Evolutionary conservation across 2,329 filamentous ascomycete species (phyloP).

Genomic region (Tympanopsis confertula): DNA sequence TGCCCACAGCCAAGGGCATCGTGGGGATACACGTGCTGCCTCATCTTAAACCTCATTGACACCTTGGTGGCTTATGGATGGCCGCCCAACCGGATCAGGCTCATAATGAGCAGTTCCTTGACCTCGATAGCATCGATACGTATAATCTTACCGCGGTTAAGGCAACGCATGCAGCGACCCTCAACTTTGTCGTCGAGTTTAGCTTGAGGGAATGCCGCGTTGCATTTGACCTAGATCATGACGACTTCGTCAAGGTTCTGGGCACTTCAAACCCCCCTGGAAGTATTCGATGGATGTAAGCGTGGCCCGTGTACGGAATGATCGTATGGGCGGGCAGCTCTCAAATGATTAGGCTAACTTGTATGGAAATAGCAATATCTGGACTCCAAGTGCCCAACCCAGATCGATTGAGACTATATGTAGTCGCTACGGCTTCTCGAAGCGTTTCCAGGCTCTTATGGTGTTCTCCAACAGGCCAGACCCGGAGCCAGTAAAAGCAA

Average conservation of each 20-base stretch:
- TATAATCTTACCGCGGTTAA: slow-evolving; percentile 29
- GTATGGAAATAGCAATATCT: slow-evolving; percentile 44
- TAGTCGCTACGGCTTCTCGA: slow-evolving; percentile 55
- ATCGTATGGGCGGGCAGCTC: slow-evolving; percentile 3
- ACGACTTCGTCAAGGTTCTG: slow-evolving; percentile 27
- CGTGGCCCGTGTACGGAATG: slow-evolving; percentile 3
- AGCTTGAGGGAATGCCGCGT: slow-evolving; percentile 40
- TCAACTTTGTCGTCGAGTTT: slow-evolving; percentile 58
- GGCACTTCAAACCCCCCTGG: slow-evolving; percentile 8
- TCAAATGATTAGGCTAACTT: slow-evolving; percentile 5
- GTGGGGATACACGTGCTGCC: no score
- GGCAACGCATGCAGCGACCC: slow-evolving; percentile 25
- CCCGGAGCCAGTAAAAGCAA: slow-evolving; percentile 8
- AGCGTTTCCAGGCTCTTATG: slow-evolving; percentile 52
- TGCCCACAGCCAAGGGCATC: no score
- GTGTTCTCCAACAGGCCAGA: slow-evolving; percentile 26
- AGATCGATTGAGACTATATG: slow-evolving; percentile 42
- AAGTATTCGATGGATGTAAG: slow-evolving; percentile 59
- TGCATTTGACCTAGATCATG: slow-evolving; percentile 36
- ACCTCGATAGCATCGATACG: slow-evolving; percentile 38
- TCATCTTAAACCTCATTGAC: no score
- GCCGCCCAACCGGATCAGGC: no score
- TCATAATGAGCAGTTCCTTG: slow-evolving; percentile 22
- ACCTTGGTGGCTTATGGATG: no score
- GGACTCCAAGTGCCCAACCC: slow-evolving; percentile 50